Conservation (phyloP, 257 asterid species). For the Capsicum chinense region DNA sequence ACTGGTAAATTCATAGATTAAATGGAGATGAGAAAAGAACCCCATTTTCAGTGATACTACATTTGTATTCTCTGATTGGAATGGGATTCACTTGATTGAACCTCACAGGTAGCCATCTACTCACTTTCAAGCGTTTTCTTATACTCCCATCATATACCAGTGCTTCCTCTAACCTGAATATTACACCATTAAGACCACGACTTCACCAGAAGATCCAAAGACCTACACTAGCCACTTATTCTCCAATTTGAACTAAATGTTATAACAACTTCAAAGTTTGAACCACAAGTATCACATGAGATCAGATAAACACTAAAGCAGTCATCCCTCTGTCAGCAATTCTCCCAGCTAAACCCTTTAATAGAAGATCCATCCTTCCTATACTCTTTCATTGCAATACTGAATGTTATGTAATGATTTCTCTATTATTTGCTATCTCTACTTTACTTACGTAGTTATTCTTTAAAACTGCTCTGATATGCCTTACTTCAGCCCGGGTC, state of each 20-base stretch:
- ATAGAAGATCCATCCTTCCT: background rate
- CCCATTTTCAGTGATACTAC: background rate
- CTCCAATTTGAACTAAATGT: background rate
- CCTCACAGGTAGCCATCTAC: background rate
- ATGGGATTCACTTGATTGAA: background rate
- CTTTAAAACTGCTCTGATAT: background rate
- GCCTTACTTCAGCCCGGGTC: no score
- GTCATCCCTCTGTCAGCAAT: constrained; percentile 1
- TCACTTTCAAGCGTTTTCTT: background rate
- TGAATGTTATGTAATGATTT: background rate
- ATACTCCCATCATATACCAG: background rate
- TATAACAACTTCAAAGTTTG: background rate
- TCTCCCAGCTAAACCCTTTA: background rate
- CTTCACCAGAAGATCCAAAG: background rate
- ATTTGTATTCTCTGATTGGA: background rate
- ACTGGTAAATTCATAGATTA: background rate
- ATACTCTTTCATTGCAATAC: background rate
- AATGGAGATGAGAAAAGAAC: background rate
- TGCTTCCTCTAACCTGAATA: background rate
- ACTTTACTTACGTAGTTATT: background rate
- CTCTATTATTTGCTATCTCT: background rate
- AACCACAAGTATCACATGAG: background rate
- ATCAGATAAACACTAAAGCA: background rate
- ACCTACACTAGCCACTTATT: background rate
- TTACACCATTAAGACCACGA: background rate